phyloP scores from a whole-genome alignment of 768 basidiomycete genomes.

The Phylloporus sp. region DNA sequence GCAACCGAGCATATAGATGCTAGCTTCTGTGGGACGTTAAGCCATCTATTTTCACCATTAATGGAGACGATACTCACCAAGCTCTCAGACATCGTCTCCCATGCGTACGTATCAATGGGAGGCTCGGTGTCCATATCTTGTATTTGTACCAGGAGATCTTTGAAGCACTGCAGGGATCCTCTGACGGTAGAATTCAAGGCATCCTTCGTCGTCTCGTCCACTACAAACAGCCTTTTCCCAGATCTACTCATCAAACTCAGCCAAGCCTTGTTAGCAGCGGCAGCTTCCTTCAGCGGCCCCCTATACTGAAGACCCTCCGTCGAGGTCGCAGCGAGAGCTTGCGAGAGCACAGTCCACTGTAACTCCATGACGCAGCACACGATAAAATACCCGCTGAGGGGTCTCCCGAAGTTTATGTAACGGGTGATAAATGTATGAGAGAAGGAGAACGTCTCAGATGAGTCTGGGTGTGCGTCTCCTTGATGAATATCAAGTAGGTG shows the following conservation, averaged over 20 bases:
- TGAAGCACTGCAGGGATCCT: conserved; percentile 72
- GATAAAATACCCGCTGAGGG: conserved; percentile 82
- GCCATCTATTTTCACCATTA: background rate
- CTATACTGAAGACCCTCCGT: conserved; percentile 19
- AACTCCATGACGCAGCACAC: conserved; percentile 88
- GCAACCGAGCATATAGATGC: conserved; percentile 79
- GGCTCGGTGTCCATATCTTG: conserved; percentile 81
- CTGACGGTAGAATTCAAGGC: conserved; percentile 47
- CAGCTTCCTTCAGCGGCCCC: conserved; percentile 57
- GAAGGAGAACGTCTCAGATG: conserved; percentile 42
- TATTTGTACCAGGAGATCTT: conserved; percentile 72
- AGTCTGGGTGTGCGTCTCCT: conserved; percentile 42
- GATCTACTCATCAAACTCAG: conserved; percentile 56
- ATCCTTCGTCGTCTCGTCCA: conserved; percentile 35
- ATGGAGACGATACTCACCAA: conserved; percentile 46
- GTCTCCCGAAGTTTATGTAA: conserved; percentile 71
- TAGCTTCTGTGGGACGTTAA: conserved; percentile 58
- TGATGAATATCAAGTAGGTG: conserved; percentile 60
- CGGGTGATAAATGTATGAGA: conserved; percentile 69
- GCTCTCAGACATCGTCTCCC: conserved; percentile 91
- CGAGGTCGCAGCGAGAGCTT: conserved; percentile 48
- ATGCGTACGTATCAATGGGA: conserved; percentile 80
- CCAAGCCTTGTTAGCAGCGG: conserved; percentile 84
- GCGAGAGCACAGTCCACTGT: conserved; percentile 81
- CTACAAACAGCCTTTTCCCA: conserved; percentile 35